Evolutionary conservation across 768 basidiomycete genomes (phyloP), one percentile per base, ranked within the genome.

Genomic region (Collybia sordida): DNA sequence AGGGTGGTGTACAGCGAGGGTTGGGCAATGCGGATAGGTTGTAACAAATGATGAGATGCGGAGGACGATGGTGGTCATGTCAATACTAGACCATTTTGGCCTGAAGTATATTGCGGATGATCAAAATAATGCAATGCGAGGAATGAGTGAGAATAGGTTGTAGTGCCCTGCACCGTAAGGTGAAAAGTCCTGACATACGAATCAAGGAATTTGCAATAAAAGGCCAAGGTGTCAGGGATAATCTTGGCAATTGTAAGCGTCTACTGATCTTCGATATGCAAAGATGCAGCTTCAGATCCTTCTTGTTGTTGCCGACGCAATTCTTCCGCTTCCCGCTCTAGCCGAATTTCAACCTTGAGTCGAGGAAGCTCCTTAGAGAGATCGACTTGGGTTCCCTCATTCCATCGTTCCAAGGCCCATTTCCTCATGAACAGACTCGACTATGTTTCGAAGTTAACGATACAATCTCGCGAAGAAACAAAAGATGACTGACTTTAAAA

Each of bases 391-490:
- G 69, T 63, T 51, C 75, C 75, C 61, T 86, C 83, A 4, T 71
- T 64, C 88, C 88, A 93, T 22, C 82, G 76, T 25, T 82, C 80
- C 24, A 84, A 66, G 0, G 86, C 86, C 94, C 94, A 97, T 44
- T 83, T 75, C 18, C 84, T 80, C 52, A 93, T 81, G 64, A 81
- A 91, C 25, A 82, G 71, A 60, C 90, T 90, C 28, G 88, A 87
- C 85, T 94, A 50, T 31, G 50, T 19, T 42, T 12, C 19, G 5
- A 28, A 37, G 28, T n/a, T 24, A 27, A 43, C 27, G 54, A 17
- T 46, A 37, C n/a, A n/a, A n/a, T 2, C 42, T 37, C 23, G 6
- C 23, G 3, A 22, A 23, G 6, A 19, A 2, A 7, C 2, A 22
- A 25, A 36, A 46, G 23, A 22, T 6, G 7, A 64, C 75, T 15